phyloP scores from a whole-genome alignment of 495 filamentous ascomycete species.

The Coniosporium apollinis region DNA sequence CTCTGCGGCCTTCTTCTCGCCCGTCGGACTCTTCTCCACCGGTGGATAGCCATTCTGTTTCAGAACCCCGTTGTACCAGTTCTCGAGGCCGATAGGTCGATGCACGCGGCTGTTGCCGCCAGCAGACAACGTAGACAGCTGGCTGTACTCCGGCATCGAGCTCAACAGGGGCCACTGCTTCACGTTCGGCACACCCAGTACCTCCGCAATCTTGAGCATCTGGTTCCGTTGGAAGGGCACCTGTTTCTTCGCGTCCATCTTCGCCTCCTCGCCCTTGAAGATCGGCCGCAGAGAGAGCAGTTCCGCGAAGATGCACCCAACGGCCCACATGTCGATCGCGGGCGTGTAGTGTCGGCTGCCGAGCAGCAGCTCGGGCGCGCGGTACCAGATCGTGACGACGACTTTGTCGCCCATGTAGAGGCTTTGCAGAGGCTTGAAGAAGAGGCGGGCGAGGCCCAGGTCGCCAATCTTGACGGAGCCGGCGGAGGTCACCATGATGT shows the following conservation, averaged over 20 bases:
- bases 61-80: constrained; percentile 47
- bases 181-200: constrained; percentile 78
- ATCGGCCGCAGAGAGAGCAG: constrained; percentile 80
- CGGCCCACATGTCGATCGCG: constrained; percentile 92
- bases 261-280: constrained; percentile 97
- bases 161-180: constrained; percentile 73
- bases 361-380: constrained; percentile 83
- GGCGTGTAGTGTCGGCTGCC: constrained; percentile 89
- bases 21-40: too few relatives aligned
- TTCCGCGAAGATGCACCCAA: constrained; percentile 96
- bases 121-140: constrained; percentile 55
- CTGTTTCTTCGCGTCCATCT: constrained; percentile 95
- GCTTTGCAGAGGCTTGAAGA: constrained; percentile 81
- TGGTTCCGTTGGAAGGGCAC: constrained; percentile 96
- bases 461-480: constrained; percentile 91
- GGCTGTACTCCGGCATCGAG: constrained; percentile 64
- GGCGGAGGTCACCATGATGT: constrained; percentile 89
- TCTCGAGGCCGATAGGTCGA: constrained; percentile 35
- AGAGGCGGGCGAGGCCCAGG: constrained; percentile 77
- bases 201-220: constrained; percentile 96
- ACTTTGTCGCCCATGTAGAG: constrained; percentile 94
- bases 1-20: constrained; percentile 8
- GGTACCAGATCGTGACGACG: constrained; percentile 98
- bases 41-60: constrained; percentile 44
- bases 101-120: constrained; percentile 26